Base-by-base conservation (phyloP, 2,329 filamentous ascomycete species). In the Salinomyces thailandicus region DNA sequence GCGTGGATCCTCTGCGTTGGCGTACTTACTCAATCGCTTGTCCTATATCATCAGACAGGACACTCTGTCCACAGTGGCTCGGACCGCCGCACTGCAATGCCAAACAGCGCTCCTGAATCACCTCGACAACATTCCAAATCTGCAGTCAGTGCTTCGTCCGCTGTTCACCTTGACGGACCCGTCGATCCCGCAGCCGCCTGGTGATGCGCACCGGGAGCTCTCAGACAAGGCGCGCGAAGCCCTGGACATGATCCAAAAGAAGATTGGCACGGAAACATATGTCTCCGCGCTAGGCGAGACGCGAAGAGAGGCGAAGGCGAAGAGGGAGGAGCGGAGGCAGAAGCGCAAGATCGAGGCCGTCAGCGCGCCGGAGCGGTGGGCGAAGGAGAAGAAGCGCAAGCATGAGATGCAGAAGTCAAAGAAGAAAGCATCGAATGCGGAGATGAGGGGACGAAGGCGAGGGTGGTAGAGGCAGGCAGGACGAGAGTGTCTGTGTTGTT, bases 331-430 rank as follows among this genome's bases (percentile, higher is more conserved):
- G 52, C 69, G 93, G 46, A 76, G 81, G 36, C 75, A 72, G 45
- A 98, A 98, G 73, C 75, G 91, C 52, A 84, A 85, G 62, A 84
- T 96, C 46, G 87, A 93, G 57, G 84, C 84, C 8, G 78, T 98
- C 16, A 73, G 73, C 33, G 75, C 81, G 53, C 91, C 91, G 1
- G 89, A 91, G 63, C 80, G 71, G 55, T 77, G 78, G 50, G 84
- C 79, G 18, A 69, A 72, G 53, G 78, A 81, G 50, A 95, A 95
- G 76, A 77, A 74, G 57, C 83, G 80, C 67, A 86, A 81, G 67
- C 72, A 82, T 44, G 85, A 91, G 57, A 77, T 79, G 67, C 91
- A 91, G 69, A 86, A 79, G 64, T 80, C 81, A 50, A 77, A 79
- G 60, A 77, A 79, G 58, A 93, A 85, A 71, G 81, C 81, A 60